These are phyloP conservation scores for Bryum argenteum DNA, from an alignment of 225 moss, liverwort and hornwort genomes.

Conservation along the genomic window DNA sequence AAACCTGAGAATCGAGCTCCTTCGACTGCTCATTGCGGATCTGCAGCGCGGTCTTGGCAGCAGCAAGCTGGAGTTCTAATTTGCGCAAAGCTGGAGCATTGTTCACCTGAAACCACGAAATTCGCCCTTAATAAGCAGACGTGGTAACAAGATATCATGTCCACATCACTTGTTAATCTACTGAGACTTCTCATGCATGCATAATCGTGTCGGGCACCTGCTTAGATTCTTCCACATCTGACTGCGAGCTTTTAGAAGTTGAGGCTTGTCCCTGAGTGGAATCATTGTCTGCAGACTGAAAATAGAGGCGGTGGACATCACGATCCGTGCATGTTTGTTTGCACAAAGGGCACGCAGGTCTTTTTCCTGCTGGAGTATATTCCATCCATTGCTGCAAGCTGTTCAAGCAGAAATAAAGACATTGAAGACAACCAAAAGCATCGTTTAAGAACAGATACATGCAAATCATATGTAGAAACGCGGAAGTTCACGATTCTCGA, in stretches of 20 bases:
- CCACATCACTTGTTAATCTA: not conserved
- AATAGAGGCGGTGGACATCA: slow-evolving; percentile 78
- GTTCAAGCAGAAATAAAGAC: slow-evolving; percentile 17
- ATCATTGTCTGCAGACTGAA: slow-evolving; percentile 64
- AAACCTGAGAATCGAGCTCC: slow-evolving; percentile 64
- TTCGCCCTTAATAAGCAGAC: not conserved
- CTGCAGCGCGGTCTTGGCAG: slow-evolving; percentile 52
- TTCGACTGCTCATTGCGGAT: slow-evolving; percentile 55
- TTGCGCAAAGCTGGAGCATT: slow-evolving; percentile 40
- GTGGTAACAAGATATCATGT: slow-evolving; percentile 5
- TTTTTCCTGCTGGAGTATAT: slow-evolving; percentile 57
- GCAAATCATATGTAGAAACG: not conserved
- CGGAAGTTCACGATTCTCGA: not conserved
- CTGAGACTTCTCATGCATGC: not conserved
- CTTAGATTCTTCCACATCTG: slow-evolving; percentile 11
- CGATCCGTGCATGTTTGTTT: slow-evolving; percentile 55
- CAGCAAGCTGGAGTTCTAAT: slow-evolving; percentile 61
- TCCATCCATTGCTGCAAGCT: slow-evolving; percentile 90
- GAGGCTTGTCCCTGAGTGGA: slow-evolving; percentile 40
- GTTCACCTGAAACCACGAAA: slow-evolving; percentile 39
- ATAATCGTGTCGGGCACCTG: slow-evolving; percentile 33
- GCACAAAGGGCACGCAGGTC: slow-evolving; percentile 76
- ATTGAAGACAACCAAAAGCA: slow-evolving; percentile 14
- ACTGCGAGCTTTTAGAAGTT: slow-evolving; percentile 15
- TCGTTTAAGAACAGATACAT: not conserved